These are phyloP conservation scores for Malassezia arunalokei DNA, from an alignment of 1,284 basidiomycete genomes.

Conservation along the genomic window DNA sequence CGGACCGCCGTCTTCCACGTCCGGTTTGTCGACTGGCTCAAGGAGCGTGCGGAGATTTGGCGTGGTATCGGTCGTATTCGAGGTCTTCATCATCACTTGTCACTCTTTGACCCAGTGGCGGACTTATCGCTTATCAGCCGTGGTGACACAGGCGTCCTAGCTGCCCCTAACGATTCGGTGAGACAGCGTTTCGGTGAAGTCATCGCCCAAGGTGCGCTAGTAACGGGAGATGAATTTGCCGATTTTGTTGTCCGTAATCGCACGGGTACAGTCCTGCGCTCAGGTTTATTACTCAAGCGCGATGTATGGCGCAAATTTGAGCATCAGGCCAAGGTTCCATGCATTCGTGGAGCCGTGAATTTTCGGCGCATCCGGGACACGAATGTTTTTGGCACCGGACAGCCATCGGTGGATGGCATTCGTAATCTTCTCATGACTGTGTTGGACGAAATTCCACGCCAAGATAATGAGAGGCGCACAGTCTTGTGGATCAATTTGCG, in stretches of 20 bases:
- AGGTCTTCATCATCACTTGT: constrained; percentile 32
- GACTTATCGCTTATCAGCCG: constrained; percentile 33
- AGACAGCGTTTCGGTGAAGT: constrained; percentile 23
- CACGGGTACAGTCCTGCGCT: constrained; percentile 40
- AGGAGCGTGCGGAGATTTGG: constrained; percentile 81
- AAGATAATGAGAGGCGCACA: constrained; percentile 46
- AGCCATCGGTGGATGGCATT: constrained; percentile 83
- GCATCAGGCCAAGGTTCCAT: constrained; percentile 21
- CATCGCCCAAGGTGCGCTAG: constrained; percentile 22
- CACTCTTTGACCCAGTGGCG: constrained; percentile 44
- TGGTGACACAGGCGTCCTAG: constrained; percentile 25
- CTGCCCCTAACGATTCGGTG: constrained; percentile 21
- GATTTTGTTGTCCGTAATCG: constrained; percentile 43
- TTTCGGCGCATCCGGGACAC: constrained; percentile 74
- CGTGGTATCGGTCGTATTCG: constrained; percentile 48
- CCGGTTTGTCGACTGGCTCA: constrained; percentile 73
- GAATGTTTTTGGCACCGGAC: constrained; percentile 59
- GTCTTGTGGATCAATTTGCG: constrained; percentile 85
- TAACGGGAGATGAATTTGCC: constrained; percentile 44
- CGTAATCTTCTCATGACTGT: constrained; percentile 60
- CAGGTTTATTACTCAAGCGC: constrained; percentile 39
- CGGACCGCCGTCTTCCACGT: constrained; percentile 57
- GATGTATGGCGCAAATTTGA: constrained; percentile 43
- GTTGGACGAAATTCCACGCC: constrained; percentile 18
- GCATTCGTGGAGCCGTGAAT: constrained; percentile 77